These are phyloP conservation scores for Cryptococcus deneoformans DNA, from an alignment of 1,284 basidiomycete species.

Conservation along the genomic window DNA sequence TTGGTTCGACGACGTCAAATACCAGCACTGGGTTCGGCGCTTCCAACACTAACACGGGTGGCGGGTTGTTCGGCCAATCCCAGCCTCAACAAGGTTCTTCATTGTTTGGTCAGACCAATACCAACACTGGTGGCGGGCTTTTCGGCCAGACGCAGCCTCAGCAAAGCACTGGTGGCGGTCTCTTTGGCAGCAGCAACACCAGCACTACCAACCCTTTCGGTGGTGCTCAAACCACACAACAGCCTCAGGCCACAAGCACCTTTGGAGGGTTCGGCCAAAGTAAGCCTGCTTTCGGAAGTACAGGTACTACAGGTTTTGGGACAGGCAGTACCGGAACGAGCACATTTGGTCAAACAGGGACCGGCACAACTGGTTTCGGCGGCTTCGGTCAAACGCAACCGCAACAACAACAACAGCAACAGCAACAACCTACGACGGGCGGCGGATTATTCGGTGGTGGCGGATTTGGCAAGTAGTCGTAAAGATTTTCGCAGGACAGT, in stretches of 20 bases:
- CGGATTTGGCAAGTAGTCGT: conserved; percentile 17
- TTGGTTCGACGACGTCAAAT: conserved; percentile 28
- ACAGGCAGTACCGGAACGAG: conserved; percentile 23
- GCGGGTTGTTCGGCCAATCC: conserved; percentile 52
- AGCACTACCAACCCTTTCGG: conserved; percentile 30
- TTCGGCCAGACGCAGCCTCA: conserved; percentile 33
- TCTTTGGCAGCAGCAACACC: conserved; percentile 48
- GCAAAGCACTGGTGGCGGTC: conserved; percentile 17
- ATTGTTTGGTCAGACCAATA: conserved; percentile 50
- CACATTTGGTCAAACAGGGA: conserved; percentile 38
- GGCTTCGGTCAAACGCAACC: conserved; percentile 51
- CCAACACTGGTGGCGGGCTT: conserved; percentile 21
- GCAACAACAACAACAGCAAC: conserved; percentile 26
- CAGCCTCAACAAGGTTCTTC: conserved; percentile 38
- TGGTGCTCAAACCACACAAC: conserved; percentile 26
- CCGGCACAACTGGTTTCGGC: conserved; percentile 30
- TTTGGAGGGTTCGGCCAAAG: conserved; percentile 41
- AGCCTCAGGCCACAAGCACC: conserved; percentile 41
- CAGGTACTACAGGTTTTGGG: conserved; percentile 28
- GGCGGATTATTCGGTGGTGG: conserved; percentile 45
- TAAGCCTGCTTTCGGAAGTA: conserved; percentile 42
- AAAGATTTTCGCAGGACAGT: neutral
- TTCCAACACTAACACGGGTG: conserved; percentile 13
- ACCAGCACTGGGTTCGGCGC: conserved; percentile 51
- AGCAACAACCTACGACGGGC: conserved; percentile 27